Evolutionary conservation across 768 basidiomycete genomes (phyloP), one percentile per base, ranked within the genome.

Genomic region (Russula earlei): DNA sequence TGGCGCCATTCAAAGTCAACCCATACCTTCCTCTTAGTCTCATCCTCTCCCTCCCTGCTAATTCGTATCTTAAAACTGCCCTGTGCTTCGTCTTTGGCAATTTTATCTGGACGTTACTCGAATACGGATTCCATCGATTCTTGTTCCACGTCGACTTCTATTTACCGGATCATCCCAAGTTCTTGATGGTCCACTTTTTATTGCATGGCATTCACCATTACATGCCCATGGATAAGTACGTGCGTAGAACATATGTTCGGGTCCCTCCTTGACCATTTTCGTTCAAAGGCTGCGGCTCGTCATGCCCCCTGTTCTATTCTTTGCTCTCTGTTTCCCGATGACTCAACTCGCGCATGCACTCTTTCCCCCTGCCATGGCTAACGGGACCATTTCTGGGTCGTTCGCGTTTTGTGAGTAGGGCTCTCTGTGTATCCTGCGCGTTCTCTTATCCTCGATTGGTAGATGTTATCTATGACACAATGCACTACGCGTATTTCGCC

Each of bases 161-260:
- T 65, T 79, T 99, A 20, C 96, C 96, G 2, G 96, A 99, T 70
- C 76, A 73, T 55, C 85, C 86, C 5, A 71, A 73, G 49, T 89
- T 86, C 71, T 75, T 98, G 65, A 82, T 83, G 41, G 67, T 97
- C 24, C 96, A 99, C 67, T 99, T 99, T 72, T 67, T 90, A 65
- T 75, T 91, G 67, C 96, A 98, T 66, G 96, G 96, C 15, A 83
- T 99, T 34, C 96, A 99, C 67, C 96, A 99, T 70, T 99, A 94
- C 66, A 75, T 99, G 61, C 96, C 93, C 15, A 96, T 97, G 93
- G 93, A 96, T 67, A 76, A 83, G 87, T 90, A 65, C 59, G 80
- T 70, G 6, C 15, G 38, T 17, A 46, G 17, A 25, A 7, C 5
- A 8, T 34, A 19, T 48, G 37, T 27, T 40, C 58, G 49, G 40